Percentiles rank a stretch among this genome's conserved stretches.
These are phyloP conservation scores for Aspergillus unguis DNA, from an alignment of 2,329 filamentous ascomycete species.

Conservation along the genomic window DNA sequence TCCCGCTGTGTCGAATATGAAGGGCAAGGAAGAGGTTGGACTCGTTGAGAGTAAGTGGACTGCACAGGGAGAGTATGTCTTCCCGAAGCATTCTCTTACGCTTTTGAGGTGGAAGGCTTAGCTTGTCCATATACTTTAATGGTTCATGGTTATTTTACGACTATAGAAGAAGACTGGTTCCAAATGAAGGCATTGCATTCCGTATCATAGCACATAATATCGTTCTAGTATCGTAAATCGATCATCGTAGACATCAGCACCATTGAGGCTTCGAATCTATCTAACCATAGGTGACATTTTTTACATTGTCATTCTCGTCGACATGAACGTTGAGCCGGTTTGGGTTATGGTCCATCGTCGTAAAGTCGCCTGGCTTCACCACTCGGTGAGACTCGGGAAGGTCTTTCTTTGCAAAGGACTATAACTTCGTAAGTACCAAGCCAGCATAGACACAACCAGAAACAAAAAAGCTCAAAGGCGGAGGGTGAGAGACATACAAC, in stretches of 20 bases:
- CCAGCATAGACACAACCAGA: background rate
- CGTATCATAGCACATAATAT: background rate
- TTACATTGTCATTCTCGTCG: conserved; percentile 43
- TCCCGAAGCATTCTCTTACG: conserved; percentile 68
- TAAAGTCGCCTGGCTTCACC: conserved; percentile 37
- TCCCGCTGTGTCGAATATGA: conserved; percentile 61
- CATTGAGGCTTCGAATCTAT: background rate
- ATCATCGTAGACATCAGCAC: background rate
- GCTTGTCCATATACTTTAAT: conserved; percentile 8
- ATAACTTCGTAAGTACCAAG: background rate
- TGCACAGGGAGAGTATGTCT: conserved; percentile 59
- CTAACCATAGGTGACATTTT: conserved; percentile 42
- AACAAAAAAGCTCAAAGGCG: background rate
- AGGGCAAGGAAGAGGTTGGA: conserved; percentile 59
- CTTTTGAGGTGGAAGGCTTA: conserved; percentile 56
- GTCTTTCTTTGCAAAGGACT: conserved; percentile 48
- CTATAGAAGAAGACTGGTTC: conserved; percentile 4
- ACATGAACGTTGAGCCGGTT: conserved; percentile 46
- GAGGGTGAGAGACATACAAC: conserved; percentile 24
- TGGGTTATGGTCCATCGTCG: conserved; percentile 42
- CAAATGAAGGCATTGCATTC: background rate
- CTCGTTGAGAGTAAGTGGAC: conserved; percentile 63
- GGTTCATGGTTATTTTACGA: conserved; percentile 1
- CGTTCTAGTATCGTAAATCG: background rate
- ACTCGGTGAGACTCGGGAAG: conserved; percentile 45